Base-by-base conservation (phyloP, 257 asterid species). In the Schizonepeta tenuifolia region DNA sequence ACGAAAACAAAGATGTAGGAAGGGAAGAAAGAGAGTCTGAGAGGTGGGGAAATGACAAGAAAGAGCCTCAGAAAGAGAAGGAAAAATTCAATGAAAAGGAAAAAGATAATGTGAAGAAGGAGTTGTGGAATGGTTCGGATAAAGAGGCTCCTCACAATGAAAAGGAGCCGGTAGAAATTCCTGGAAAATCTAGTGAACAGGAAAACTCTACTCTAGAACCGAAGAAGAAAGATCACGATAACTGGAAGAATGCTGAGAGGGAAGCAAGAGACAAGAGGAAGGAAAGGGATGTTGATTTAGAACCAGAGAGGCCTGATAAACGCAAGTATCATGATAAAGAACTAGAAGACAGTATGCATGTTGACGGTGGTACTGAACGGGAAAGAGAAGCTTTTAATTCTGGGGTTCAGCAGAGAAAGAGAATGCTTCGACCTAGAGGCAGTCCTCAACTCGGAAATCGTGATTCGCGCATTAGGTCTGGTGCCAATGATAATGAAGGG, bases 361-460 rank as follows among this genome's bases (percentile, higher is more conserved):
- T 81, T 44, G 95, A 94, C 72, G 96, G 87, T 70, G 90, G 84
- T 65, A 62, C 82, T 14, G 96, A 88, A 51, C 86, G 79, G 76
- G 98, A 87, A 66, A 82, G 83, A 67, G 98, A 93, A 73, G 80
- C 57, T 75, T 83, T 87, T 67, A 83, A 66, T 80, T 71, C 71
- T 83, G 97, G 96, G 74, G 89, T 85, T 82, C 97, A 91, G 84
- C 99, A 89, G 81, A 87, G 93, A 61, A 91, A 88, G 78, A 88
- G 96, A 85, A 88, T 93, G 94, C 84, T 91, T 66, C 86, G 95
- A 22, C 95, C 98, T 50, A 82, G 96, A 77, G 96, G 93, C 72
- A 91, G 99, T 82, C 97, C 99, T 80, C 98, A 90, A 82, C 83
- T 66, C 68, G 90, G 91, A 64, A 88, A 79, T 60, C 93, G 88